Evolutionary conservation across 2,329 filamentous ascomycete genomes (phyloP), one percentile per base, ranked within the genome.

Genomic region (Microdochium nivale): DNA sequence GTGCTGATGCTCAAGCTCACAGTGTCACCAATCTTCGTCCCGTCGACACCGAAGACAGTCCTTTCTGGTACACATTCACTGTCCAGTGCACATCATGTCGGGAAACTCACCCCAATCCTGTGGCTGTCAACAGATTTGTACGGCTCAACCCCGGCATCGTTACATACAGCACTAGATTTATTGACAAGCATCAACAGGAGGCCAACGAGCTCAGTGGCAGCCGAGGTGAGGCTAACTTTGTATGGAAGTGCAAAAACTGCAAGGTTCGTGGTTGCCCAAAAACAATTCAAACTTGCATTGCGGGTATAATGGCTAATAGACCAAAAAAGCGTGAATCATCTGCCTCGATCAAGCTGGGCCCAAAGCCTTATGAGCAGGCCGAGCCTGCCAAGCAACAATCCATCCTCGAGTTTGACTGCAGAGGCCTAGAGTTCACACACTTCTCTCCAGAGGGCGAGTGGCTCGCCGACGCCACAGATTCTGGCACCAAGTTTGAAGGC

Each of bases 191-290:
- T 52, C 19, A 8, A 21, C 56, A 96, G 90, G 92, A 97, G 66
- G 79, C 77, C 63, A 91, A 95, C 65, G 90, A 96, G 58, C 84
- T 96, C 68, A 94, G 89, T 57, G 91, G 91, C 33, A 96, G 91
- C 68, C 82, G 90, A 63, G 94, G 94, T 58, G 91, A 97, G 70
- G 94, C 94, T 55, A 97, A 97, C 70, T 99, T 99, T 70, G 94
- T 99, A n/a, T 99, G 94, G 92, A 91, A 84, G 69, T 99, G 94
- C 79, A 96, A 95, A 71, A 92, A 94, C 66, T 99, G 94, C 84
- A 95, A 94, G 81, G 90, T 94, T 59, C 27, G 71, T n/a, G n/a
- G n/a, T 66, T 5, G 5, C 27, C 27, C 27, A 30, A 30, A 30
- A 13, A 4, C 8, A 21, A 21, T 13, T 24, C 19, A 23, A 44